Percentiles rank a stretch among this genome's conserved stretches.
Conservation (phyloP, 768 basidiomycete genomes). For the Ramaria sp. region DNA sequence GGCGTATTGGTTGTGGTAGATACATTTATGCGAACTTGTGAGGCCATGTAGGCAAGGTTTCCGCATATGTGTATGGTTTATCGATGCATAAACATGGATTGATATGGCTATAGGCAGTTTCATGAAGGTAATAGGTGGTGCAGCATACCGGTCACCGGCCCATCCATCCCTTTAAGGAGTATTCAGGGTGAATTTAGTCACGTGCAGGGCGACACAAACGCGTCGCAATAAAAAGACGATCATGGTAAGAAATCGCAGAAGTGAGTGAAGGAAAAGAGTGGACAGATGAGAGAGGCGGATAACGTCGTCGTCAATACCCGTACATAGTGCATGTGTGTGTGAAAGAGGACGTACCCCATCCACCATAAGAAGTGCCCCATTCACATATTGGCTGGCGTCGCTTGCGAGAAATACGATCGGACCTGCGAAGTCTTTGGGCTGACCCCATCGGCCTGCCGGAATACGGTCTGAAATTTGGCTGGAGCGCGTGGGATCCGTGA, state of each 20-base stretch:
- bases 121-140: not conserved
- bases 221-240: not conserved
- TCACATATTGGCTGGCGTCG: conserved; percentile 57
- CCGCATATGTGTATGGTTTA: not conserved
- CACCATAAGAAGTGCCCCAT: conserved; percentile 59
- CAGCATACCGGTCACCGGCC: conserved; percentile 6
- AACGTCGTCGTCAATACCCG: not conserved
- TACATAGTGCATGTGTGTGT: not conserved
- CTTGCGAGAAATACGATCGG: conserved; percentile 62
- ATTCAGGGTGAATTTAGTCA: not conserved
- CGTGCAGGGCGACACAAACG: not conserved
- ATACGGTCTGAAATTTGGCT: conserved; percentile 68
- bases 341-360: conserved; percentile 47
- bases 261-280: not conserved
- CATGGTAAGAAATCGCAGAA: not conserved
- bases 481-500: conserved; percentile 51
- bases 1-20: not conserved
- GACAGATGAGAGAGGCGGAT: not conserved
- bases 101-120: not conserved
- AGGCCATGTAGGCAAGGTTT: not conserved
- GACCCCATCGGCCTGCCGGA: conserved; percentile 62
- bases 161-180: conserved; percentile 9
- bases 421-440: conserved; percentile 64
- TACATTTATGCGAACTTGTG: not conserved
- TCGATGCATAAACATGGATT: not conserved